phyloP scores from a whole-genome alignment of 306 rosid species.

The Pyrus bretschneideri region DNA sequence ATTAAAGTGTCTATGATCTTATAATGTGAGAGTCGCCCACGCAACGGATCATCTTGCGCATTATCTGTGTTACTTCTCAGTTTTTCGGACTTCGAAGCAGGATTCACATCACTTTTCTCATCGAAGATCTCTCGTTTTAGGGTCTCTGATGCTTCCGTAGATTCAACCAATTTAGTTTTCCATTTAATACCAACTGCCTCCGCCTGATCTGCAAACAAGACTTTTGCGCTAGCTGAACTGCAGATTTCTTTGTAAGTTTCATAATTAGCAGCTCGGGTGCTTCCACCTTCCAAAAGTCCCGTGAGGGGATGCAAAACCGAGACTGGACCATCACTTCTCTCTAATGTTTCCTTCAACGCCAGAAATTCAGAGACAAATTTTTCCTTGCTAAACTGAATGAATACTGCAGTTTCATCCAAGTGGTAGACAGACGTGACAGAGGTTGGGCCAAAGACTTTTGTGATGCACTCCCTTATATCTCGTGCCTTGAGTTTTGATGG shows the following conservation, averaged over 20 bases:
- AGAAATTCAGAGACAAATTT: conserved; percentile 64
- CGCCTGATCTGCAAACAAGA: conserved; percentile 74
- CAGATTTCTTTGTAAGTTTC: conserved; percentile 74
- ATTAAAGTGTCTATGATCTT: conserved; percentile 36
- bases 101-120: conserved; percentile 4
- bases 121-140: conserved; percentile 19
- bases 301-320: conserved; percentile 63
- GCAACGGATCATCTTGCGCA: conserved; percentile 18
- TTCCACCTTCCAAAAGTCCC: conserved; percentile 63
- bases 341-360: conserved; percentile 55
- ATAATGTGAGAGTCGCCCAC: conserved; percentile 12
- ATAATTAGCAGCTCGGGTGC: conserved; percentile 60
- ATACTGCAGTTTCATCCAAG: conserved; percentile 68
- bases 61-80: conserved; percentile 20
- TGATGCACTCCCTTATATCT: conserved; percentile 50
- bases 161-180: conserved; percentile 40
- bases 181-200: conserved; percentile 47
- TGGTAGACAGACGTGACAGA: conserved; percentile 58
- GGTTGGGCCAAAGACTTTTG: conserved; percentile 52
- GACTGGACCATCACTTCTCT: conserved; percentile 49
- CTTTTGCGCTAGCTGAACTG: conserved; percentile 46
- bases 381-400: conserved; percentile 56
- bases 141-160: conserved; percentile 9
- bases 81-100: conserved; percentile 9
- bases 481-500: conserved; percentile 52